phyloP scores from a whole-genome alignment of 768 basidiomycete species.

The Gymnopilus dilepis region DNA sequence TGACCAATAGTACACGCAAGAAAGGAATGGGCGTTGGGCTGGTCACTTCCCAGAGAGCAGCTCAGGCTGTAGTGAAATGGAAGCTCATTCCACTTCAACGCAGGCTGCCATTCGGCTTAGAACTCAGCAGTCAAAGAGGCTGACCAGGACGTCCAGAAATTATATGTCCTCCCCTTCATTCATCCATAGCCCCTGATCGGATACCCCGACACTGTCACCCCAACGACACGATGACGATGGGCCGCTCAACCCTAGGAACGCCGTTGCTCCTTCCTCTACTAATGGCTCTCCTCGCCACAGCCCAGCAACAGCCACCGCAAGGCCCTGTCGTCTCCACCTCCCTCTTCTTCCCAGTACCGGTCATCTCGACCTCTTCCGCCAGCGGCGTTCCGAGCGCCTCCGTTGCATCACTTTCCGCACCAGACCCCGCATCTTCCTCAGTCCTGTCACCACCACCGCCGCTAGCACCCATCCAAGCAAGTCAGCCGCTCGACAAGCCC shows the following conservation, averaged over 20 bases:
- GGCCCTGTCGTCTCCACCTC: slow-evolving; percentile 3
- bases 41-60: no score
- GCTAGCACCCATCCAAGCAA: not conserved
- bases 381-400: not conserved
- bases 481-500: slow-evolving; percentile 3
- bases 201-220: not conserved
- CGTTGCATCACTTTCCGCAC: not conserved
- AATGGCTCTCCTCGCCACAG: not conserved
- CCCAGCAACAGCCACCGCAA: slow-evolving; percentile 1
- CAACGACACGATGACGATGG: slow-evolving; percentile 2
- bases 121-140: not conserved
- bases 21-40: not conserved
- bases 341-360: not conserved
- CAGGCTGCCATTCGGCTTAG: not conserved
- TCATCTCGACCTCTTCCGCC: not conserved
- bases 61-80: not conserved
- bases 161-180: not conserved
- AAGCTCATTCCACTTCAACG: not conserved
- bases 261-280: not conserved
- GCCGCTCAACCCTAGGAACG: not conserved
- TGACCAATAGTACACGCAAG: no score
- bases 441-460: not conserved
- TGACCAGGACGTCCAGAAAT: not conserved
- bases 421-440: not conserved
- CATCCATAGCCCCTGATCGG: not conserved